Evolutionary conservation across 768 basidiomycete species (phyloP).

Genomic region (Trametes meyenii): DNA sequence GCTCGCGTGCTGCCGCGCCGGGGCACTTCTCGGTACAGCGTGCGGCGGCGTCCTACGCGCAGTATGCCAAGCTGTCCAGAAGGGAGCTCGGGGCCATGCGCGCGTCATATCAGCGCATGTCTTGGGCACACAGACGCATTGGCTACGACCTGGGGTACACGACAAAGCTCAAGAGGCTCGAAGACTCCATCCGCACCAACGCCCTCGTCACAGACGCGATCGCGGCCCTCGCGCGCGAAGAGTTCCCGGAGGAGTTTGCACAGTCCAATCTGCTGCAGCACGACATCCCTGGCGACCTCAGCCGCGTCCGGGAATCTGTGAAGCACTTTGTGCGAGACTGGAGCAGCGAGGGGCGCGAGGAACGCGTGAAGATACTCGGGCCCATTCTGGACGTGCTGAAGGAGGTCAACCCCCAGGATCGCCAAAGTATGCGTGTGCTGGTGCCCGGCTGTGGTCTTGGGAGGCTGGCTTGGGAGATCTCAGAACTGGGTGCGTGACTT

Average conservation of each 20-base stretch:
- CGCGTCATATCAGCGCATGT: constrained; percentile 45
- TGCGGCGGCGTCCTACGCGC: constrained; percentile 47
- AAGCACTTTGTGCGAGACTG: constrained; percentile 76
- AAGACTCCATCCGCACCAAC: constrained; percentile 34
- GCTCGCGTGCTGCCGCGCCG: constrained; percentile 12
- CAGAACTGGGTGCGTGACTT: constrained; percentile 50
- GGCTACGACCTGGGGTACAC: constrained; percentile 57
- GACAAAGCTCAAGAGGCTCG: constrained; percentile 50
- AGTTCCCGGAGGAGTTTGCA: constrained; percentile 30
- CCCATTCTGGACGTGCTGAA: constrained; percentile 57
- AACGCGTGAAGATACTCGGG: constrained; percentile 57
- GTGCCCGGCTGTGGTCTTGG: constrained; percentile 69
- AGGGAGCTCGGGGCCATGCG: constrained; percentile 47
- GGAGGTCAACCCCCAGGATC: constrained; percentile 28
- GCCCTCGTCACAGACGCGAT: constrained; percentile 45
- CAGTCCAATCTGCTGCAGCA: constrained; percentile 3
- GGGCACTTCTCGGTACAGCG: constrained; percentile 48
- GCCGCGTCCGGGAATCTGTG: constrained; percentile 57
- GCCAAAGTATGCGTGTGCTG: constrained; percentile 47
- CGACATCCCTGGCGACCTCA: constrained; percentile 41
- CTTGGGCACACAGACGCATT: constrained; percentile 49
- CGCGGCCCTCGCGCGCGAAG: constrained; percentile 38
- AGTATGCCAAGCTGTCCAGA: constrained; percentile 46
- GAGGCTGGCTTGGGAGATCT: constrained; percentile 70
- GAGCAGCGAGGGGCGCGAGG: constrained; percentile 57